Evolutionary conservation across 2,329 filamentous ascomycete species (phyloP), one percentile per base, ranked within the genome.

Genomic region (Rhinocladiella mackenziei): DNA sequence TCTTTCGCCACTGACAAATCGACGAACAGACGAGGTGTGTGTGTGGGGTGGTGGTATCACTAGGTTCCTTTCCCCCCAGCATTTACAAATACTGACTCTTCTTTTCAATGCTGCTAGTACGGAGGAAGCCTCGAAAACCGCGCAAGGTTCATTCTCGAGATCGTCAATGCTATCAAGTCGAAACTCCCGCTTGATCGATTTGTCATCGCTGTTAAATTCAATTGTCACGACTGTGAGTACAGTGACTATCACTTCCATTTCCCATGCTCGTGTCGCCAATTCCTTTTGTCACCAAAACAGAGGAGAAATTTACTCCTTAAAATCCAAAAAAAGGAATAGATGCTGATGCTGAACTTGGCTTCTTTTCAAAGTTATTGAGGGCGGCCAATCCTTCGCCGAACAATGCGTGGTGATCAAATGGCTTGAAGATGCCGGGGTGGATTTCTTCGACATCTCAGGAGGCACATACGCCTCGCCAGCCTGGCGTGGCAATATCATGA

Each of bases 391-490:
- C 54, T 62, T 62, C n/a, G 61, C 71, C 8, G 78, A 79, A 8
- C 76, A 71, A 26, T 63, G 84, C 29, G 72, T 76, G 44, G 81
- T 85, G 56, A 66, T 83, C 7, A 4, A 69, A 68, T 26, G 75
- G 65, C 3, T 67, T 1, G 58, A 56, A 11, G 60, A 63, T 7
- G 63, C 62, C 1, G 62, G 63, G 0, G 41, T 53, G 17, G 83
- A 86, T 61, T 85, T 84, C 53, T 63, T 86, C 2, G 82, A 86
- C 61, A 73, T 86, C 17, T 79, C 74, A 13, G 83, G 83, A 0
- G 82, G 83, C 0, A 74, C 39, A 25, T 39, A 33, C 19, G 43
- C 17, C 19, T 37, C 39, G 30, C 39, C 30, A 10, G 29, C 22
- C 23, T 42, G 28, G 39, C 11, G 39, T 5, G 55, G 55, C 4